A percentile compares a stretch with the other conserved stretches of the same genome.
Evolutionary conservation across 371 early-diverging fungal species (phyloP).

Genomic region (Mucor velutinosus): DNA sequence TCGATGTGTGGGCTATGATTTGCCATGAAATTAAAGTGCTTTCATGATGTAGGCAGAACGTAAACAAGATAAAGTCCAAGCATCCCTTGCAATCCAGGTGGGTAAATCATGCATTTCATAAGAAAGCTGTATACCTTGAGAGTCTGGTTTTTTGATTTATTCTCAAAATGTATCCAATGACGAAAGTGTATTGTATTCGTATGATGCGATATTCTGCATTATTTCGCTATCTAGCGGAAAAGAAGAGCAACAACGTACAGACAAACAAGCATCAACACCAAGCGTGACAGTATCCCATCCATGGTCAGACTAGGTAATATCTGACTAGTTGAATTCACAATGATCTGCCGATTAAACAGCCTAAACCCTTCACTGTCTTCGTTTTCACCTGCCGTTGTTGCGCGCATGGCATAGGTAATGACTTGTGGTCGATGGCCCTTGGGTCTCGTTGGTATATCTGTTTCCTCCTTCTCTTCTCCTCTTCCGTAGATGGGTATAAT

Average conservation of each 20-base stretch:
- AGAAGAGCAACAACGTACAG: background rate
- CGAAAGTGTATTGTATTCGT: background rate
- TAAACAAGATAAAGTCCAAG: background rate
- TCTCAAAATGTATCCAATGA: background rate
- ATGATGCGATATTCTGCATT: constrained; percentile 8
- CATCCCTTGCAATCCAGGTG: background rate
- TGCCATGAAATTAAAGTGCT: background rate
- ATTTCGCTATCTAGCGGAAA: constrained; percentile 4
- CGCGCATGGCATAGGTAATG: background rate
- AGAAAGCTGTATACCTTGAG: background rate
- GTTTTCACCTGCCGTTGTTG: background rate
- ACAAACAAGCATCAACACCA: background rate
- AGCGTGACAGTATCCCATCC: background rate
- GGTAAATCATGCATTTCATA: background rate
- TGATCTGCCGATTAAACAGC: background rate
- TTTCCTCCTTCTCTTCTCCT: background rate
- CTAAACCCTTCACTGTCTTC: background rate
- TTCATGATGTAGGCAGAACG: background rate
- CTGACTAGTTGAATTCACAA: background rate
- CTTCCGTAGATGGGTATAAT: background rate
- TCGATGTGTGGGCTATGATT: background rate
- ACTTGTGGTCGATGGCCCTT: background rate
- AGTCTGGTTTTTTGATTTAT: background rate
- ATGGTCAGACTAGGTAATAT: background rate
- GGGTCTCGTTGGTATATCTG: background rate